These are phyloP conservation scores for Coemansia asiatica DNA, from an alignment of 192 early-diverging fungal genomes.

Conservation along the genomic window DNA sequence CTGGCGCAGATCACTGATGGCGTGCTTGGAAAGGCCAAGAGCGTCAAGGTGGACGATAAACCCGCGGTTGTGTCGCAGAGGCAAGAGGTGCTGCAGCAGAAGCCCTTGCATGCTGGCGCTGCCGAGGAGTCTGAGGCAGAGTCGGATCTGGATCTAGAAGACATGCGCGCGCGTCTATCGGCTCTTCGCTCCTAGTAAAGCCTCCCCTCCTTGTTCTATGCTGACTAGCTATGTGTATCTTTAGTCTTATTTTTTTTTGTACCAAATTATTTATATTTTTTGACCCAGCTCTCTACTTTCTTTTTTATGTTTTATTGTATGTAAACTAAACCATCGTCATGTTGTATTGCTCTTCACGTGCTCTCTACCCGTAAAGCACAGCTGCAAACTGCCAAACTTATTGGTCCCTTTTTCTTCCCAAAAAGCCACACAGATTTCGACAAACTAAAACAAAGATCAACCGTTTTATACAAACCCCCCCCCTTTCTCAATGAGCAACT, in stretches of 20 bases:
- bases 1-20: slow-evolving; percentile 89
- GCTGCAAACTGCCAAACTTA: too few relatives aligned
- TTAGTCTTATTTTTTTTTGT: not conserved
- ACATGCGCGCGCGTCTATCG: slow-evolving; percentile 84
- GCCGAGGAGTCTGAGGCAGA: slow-evolving; percentile 62
- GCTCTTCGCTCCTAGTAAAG: slow-evolving; percentile 64
- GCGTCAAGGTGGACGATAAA: not conserved
- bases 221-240: not conserved
- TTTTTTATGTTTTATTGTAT: not conserved
- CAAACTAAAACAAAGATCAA: too few relatives aligned
- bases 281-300: too few relatives aligned
- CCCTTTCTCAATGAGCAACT: not conserved
- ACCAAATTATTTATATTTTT: not conserved
- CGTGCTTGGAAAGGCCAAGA: slow-evolving; percentile 20
- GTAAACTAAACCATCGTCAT: not conserved
- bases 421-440: too few relatives aligned
- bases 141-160: slow-evolving; percentile 73
- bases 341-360: not conserved
- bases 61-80: not conserved
- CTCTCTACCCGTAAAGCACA: not conserved
- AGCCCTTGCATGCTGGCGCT: slow-evolving; percentile 26
- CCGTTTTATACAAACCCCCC: too few relatives aligned
- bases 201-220: not conserved
- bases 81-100: slow-evolving; percentile 8
- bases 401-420: too few relatives aligned